phyloP scores from a whole-genome alignment of 352 stramenopile genomes.

The Phytophthora sp. region DNA sequence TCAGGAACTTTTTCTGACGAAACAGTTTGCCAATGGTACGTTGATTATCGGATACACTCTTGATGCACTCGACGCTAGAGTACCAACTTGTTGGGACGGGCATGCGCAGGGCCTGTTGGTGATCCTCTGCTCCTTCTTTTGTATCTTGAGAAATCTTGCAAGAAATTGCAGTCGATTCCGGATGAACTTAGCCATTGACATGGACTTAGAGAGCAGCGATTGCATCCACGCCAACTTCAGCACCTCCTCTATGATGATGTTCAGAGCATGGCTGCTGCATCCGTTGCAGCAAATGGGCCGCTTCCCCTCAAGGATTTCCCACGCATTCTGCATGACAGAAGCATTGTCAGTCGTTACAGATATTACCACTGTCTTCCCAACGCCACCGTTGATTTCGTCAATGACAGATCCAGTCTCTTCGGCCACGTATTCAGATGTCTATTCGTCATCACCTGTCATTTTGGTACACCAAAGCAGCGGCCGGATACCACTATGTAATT shows the following conservation, averaged over 20 bases:
- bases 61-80: neutral
- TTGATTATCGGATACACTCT: neutral
- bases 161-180: neutral
- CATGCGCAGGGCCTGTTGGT: neutral
- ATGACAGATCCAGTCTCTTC: conserved; percentile 9
- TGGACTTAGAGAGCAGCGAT: neutral
- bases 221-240: neutral
- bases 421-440: conserved; percentile 5
- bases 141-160: neutral
- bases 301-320: conserved; percentile 34
- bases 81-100: neutral
- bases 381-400: conserved; percentile 7
- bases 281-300: conserved; percentile 20
- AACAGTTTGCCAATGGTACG: neutral
- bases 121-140: neutral
- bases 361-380: neutral
- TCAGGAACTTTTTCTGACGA: neutral
- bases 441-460: conserved; percentile 2
- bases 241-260: neutral
- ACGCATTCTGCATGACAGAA: conserved; percentile 35
- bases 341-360: conserved; percentile 10
- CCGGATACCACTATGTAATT: conserved; percentile 15
- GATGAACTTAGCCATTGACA: neutral
- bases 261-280: conserved; percentile 36
- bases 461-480: conserved; percentile 8